Evolutionary conservation across 1,139 yeast species (phyloP), one percentile per base, ranked within the genome.

Genomic region (Hanseniaspora uvarum): DNA sequence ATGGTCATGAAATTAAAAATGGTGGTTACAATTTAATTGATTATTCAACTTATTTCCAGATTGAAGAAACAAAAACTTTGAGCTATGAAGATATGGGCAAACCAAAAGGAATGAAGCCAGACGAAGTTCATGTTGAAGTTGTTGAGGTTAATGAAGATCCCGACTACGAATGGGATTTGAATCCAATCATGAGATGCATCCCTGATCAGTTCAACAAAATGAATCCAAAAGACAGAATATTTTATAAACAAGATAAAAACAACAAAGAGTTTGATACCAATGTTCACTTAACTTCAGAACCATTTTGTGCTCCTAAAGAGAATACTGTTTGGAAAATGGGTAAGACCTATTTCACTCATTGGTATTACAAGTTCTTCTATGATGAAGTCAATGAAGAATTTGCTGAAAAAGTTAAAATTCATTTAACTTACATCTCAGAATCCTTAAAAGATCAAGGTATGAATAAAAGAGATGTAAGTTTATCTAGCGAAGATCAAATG

Each of bases 121-220:
- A 72, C 58, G 83, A 80, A 39, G 63, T 69, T 0, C 76, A 75
- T 61, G 75, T 72, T 55, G 86, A 85, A 59, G 80, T 77, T 44
- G 62, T 68, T 45, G 74, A 68, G 62, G 64, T 76, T 21, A 81
- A 78, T 4, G 94, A 86, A 65, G 94, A 85, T 65, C 73, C 75
- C 18, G 77, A 85, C 1, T 83, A 85, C 62, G 81, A 79, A 44
- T 50, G 53, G 53, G 69, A 75, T 23, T 73, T 87, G 63, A 84
- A 81, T 62, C 96, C 96, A 0, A 67, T 87, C 55, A 77, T 86
- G 62, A 75, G 96, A 68, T 87, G 96, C 69, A 84, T 89, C 3
- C 96, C 96, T 1, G 83, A 83, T 53, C 68, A 75, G 48, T 87
- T 84, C 65, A 74, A 72, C 62, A 76, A 75, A 60, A 50, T 50